Evolutionary conservation across 2,329 filamentous ascomycete species (phyloP), one percentile per base, ranked within the genome.

Genomic region (Fusarium cicatricum): DNA sequence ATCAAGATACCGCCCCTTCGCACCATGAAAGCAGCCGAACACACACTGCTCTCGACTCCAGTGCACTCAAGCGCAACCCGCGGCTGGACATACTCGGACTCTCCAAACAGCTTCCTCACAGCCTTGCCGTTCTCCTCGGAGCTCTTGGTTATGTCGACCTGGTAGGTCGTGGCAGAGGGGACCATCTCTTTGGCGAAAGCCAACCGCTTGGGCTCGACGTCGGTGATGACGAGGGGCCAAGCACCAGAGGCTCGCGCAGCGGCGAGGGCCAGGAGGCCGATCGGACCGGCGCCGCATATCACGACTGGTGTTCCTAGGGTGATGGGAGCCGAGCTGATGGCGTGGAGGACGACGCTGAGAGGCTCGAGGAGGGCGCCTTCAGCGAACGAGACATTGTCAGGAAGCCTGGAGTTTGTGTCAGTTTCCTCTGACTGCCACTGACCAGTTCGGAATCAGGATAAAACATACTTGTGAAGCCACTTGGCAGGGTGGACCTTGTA

Each of bases 301-400:
- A 87, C 74, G 1, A 79, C 79, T 6, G 80, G 80, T 1, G 78
- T 78, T 16, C 86, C 86, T 6, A 88, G 76, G 2, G 75, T 75
- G 14, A 89, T 72, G 3, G 78, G 76, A 1, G 81, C 81, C 1
- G 77, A 77, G 26, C 79, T 75, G 53, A 89, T 79, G n/a, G 81
- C 87, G 54, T 86, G 82, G 63, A 89, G 77, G 4, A 85, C 84
- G 7, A 89, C 86, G 15, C 82, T 84, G 7, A 89, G 76, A 2
- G 87, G 87, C 61, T 89, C 86, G 16, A 90, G 80, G 2, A 90
- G 79, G 11, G 87, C 85, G 7, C 82, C 86, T 64, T 88, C 81
- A 12, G 79, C 77, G 66, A 80, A 88, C 10, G 77, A 80, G 44
- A 89, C 72, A 41, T 77, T 80, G 42, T 83, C 78, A 1, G 86